Base-by-base conservation (phyloP, 1,284 basidiomycete genomes). In the Pseudozyma sp. region DNA sequence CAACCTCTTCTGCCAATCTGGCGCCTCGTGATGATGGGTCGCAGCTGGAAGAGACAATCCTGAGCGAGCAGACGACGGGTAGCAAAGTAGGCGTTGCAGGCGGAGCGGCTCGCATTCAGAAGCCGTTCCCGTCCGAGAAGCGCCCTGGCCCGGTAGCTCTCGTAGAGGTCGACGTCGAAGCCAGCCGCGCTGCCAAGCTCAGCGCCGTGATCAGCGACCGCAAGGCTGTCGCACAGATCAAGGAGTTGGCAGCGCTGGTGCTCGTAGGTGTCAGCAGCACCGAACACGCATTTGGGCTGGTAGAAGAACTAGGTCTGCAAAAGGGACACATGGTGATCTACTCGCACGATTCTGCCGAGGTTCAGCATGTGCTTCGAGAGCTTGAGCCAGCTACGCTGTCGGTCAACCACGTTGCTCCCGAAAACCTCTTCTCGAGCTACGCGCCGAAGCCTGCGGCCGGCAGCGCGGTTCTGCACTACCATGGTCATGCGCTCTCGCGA, bases 351-450 rank as follows among this genome's bases (percentile, higher is more conserved):
- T 53, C 50, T n/a, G 61, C 61, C 16, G 54, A 64, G 29, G 49
- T 64, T 10, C 49, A 52, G 40, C 54, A 64, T 17, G 35, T 64
- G 4, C 35, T 56, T 16, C 54, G 61, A n/a, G 61, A 64, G 49
- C 40, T 57, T 5, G 49, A 42, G 30, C 43, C 54, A 1, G 48
- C 61, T 0, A 56, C 34, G 17, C 37, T 64, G 5, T 64, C 61
- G 33, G 34, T 64, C 54, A 57, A 64, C 44, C 54, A 56, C 45
- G 44, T 64, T 39, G 61, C 61, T 19, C 54, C 54, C 17, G 61
- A 64, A 33, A 56, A 64, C n/a, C 43, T 64, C 7, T 64, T 62
- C 16, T 62, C 60, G 16, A 62, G 60, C 60, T 62, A 62, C 43
- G 60, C 60, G 10, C 45, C 46, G 33, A 43, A 50, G 39, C 13